Evolutionary conservation across 768 basidiomycete genomes (phyloP), one percentile per base, ranked within the genome.

Genomic region (Xerocomellus amylosporus): DNA sequence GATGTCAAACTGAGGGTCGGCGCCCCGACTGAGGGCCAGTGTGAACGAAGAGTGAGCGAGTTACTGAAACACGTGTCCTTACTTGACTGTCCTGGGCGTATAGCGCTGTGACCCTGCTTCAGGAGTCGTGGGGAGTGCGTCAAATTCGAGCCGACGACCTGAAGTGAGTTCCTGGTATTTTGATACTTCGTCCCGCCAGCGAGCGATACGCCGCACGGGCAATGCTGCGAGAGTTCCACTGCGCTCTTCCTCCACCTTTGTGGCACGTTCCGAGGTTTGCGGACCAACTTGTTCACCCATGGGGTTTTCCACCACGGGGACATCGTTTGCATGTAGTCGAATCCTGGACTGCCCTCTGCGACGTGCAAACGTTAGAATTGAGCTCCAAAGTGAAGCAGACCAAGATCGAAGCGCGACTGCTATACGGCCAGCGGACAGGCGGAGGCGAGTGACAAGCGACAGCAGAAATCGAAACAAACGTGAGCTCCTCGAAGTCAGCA

Each of bases 41-140:
- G 4, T n/a, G 39, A 41, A 30, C 10, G n/a, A 15, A 19, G 30
- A 36, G 40, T 20, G 10, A 38, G 54, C 17, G 4, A 14, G 2
- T 24, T 12, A 19, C 12, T 6, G 17, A 5, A 10, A 38, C 30
- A 22, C 15, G n/a, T 8, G 24, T 15, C 9, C 52, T 12, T 46
- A 60, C 61, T 10, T 39, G 12, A 34, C 34, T 17, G 19, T 30
- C 58, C 22, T 53, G 4, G 14, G 13, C 6, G 28, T 20, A 41
- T 64, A 63, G 9, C 61, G 44, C 42, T 31, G 54, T 36, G 58
- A 64, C 17, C 30, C 51, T 20, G 26, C 8, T 6, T 56, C 58
- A 1, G 54, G 63, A 20, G 42, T 61, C 5, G 53, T 41, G 12
- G 53, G 36, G 3, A 41, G 0, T 22, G n/a, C 22, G 13, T 28